Percentiles rank a stretch among this genome's conserved stretches.
phyloP scores from a whole-genome alignment of 768 basidiomycete species.

The Amanita molliuscula region DNA sequence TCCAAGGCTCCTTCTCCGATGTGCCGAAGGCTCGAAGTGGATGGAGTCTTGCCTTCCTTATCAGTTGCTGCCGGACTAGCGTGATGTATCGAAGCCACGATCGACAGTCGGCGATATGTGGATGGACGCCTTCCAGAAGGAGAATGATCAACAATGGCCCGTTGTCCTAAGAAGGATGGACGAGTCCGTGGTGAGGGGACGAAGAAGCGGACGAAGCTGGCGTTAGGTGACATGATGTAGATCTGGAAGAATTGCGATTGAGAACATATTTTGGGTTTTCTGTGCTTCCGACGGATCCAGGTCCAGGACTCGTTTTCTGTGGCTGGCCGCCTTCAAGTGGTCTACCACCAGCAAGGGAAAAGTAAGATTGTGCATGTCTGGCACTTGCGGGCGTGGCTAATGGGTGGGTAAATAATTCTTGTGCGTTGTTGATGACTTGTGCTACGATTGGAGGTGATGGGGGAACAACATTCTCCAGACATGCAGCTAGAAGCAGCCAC shows the following conservation, averaged over 20 bases:
- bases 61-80: conserved; percentile 32
- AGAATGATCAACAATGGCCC: conserved; percentile 21
- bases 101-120: conserved; percentile 11
- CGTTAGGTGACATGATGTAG: conserved; percentile 38
- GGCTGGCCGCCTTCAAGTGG: conserved; percentile 5
- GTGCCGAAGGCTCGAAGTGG: conserved; percentile 39
- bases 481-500: conserved; percentile 56
- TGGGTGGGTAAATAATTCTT: neutral
- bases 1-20: conserved; percentile 72
- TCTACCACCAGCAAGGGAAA: neutral
- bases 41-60: conserved; percentile 1
- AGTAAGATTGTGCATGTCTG: neutral
- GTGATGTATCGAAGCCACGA: conserved; percentile 12
- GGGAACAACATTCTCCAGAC: conserved; percentile 41
- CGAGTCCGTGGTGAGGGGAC: conserved; percentile 38
- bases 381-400: conserved; percentile 2
- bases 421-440: neutral
- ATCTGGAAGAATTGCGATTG: conserved; percentile 18
- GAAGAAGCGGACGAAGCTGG: conserved; percentile 49
- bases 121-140: conserved; percentile 4
- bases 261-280: conserved; percentile 7
- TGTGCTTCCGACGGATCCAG: conserved; percentile 8
- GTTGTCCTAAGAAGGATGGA: conserved; percentile 27
- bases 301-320: conserved; percentile 18
- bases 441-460: conserved; percentile 17